Base-by-base conservation (phyloP, 345 rosid species). In the Passiflora organensis region DNA sequence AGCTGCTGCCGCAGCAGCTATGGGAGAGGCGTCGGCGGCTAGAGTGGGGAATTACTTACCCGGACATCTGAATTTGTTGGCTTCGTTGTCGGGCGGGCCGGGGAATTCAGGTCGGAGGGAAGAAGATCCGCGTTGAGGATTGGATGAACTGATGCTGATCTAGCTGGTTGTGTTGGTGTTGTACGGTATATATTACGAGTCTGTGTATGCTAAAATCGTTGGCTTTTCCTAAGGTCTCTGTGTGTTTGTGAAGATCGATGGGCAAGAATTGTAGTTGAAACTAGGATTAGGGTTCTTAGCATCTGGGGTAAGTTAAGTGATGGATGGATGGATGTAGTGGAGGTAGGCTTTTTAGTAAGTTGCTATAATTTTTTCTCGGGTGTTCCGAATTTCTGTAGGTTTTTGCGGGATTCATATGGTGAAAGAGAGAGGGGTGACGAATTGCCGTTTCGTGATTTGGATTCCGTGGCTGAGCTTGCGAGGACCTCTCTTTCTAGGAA, bases 1-100 rank as follows among this genome's bases (percentile, higher is more conserved):
- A 0, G 64, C 64, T 0, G 64, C 64, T 0, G 70, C 69, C 0
- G 71, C 65, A 0, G 72, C 72, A 2, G 72, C 68, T 1, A 82
- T 88, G 67, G 97, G 99, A 44, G 99, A 94, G 73, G 96, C 97
- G 24, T 93, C 74, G 43, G 74, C 74, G 4, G 74, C 74, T 0
- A 53, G 74, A 34, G 62, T 70, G 6, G 74, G 74, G 19, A 64
- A 70, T 64, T 70, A 70, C 57, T 58, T 70, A 11, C 74, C 69
- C 0, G 74, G 69, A 1, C 65, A 70, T 43, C 53, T 70, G 56
- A 70, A 70, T 44, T 70, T 70, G 69, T n/a, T 70, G 57, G 69
- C 69, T 22, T 63, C 69, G 0, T 70, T 70, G 44, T 64, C 74
- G 2, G 58, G 74, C 5, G 74, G 74, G 18, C 48, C 56, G 4